Conservation (phyloP, 441 rosid genomes). For the Adansonia grandidieri region DNA sequence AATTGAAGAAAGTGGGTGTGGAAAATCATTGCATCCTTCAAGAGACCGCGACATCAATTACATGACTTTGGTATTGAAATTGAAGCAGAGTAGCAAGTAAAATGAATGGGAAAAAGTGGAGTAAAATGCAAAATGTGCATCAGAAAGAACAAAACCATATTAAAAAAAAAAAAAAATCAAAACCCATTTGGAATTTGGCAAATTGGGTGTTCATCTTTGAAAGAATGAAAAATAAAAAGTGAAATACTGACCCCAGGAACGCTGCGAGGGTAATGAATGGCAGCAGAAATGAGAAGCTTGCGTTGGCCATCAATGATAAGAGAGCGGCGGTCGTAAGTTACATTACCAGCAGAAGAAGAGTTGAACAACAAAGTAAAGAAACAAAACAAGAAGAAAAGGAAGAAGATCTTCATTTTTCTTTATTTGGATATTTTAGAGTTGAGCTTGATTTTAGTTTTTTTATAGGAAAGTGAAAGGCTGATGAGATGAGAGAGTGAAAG, state of each 20-base stretch:
- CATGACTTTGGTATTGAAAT: neutral
- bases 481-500: neutral
- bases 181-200: neutral
- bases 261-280: slow-evolving; percentile 97
- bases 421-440: neutral
- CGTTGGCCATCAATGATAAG: slow-evolving; percentile 72
- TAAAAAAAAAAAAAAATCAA: neutral
- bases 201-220: neutral
- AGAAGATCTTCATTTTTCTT: neutral
- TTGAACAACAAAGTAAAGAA: slow-evolving; percentile 24
- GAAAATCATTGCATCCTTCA: neutral
- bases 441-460: neutral
- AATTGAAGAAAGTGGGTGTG: neutral
- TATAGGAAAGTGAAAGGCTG: neutral
- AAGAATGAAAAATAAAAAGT: neutral
- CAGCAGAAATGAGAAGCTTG: slow-evolving; percentile 87
- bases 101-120: neutral
- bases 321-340: slow-evolving; percentile 80
- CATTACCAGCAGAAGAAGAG: slow-evolving; percentile 47
- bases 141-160: neutral
- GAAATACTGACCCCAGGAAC: slow-evolving; percentile 71
- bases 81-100: neutral
- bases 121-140: neutral
- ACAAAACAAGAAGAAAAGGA: neutral
- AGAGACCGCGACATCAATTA: neutral